Conservation (phyloP, 176 grass and related monocot species). For the Saccharum officinarum region DNA sequence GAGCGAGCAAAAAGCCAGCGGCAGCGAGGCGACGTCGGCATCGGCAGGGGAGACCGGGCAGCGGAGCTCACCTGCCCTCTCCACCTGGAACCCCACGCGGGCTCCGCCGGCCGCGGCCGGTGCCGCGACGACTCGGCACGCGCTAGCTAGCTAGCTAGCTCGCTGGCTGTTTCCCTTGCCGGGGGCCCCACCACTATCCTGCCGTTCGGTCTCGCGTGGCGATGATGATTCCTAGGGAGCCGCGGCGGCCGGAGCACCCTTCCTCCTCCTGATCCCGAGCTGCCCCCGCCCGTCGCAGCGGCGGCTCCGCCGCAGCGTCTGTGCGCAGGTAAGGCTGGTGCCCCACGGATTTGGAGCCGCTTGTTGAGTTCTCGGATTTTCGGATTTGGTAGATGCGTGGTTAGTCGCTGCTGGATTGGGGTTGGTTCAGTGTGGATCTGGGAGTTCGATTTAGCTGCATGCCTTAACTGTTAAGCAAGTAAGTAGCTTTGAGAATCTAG, state of each 20-base stretch:
- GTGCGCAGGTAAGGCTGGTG: slow-evolving; percentile 4
- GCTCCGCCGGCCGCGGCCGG: not conserved
- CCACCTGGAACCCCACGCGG: not conserved
- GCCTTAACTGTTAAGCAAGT: not conserved
- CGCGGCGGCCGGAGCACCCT: not conserved
- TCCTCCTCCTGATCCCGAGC: slow-evolving; percentile 19
- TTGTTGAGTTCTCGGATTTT: not conserved
- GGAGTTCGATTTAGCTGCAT: not conserved
- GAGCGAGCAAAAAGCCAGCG: not conserved
- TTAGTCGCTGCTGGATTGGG: not conserved
- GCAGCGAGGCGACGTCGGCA: not conserved
- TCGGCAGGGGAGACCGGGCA: not conserved
- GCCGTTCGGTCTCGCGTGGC: not conserved
- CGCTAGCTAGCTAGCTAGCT: too few relatives aligned
- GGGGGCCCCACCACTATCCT: not conserved
- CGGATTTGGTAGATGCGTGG: slow-evolving; percentile 18
- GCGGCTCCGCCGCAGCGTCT: too few relatives aligned
- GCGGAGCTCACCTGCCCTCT: not conserved
- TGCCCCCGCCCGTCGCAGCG: not conserved
- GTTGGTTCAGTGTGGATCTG: slow-evolving; percentile 20
- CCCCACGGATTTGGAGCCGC: not conserved
- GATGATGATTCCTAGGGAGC: slow-evolving; percentile 37
- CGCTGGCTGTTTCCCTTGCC: not conserved
- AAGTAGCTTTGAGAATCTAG: not conserved
- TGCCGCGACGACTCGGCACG: not conserved